These are phyloP conservation scores for Neurospora sp. DNA, from an alignment of 495 filamentous ascomycete species.

Conservation along the genomic window DNA sequence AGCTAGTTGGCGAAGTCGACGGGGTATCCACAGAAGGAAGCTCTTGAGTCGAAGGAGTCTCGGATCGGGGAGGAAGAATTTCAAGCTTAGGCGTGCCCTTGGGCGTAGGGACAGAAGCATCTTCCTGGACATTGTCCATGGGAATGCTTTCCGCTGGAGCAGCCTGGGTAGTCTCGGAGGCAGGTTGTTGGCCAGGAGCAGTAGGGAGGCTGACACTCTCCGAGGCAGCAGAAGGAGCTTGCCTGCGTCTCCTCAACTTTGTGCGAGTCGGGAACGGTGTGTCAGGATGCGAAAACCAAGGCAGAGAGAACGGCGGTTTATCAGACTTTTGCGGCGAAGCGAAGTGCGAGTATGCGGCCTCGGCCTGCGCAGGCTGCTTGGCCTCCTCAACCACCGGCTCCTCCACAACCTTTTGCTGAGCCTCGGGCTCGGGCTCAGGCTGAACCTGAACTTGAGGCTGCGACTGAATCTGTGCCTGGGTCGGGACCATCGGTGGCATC, in stretches of 20 bases:
- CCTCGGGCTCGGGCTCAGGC: background rate
- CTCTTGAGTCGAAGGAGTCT: slow-evolving; percentile 58
- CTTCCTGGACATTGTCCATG: background rate
- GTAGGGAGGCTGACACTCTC: slow-evolving; percentile 3
- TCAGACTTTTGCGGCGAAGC: slow-evolving; percentile 35
- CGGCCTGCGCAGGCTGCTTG: background rate
- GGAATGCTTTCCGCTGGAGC: background rate
- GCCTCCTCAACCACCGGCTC: background rate
- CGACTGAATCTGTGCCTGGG: slow-evolving; percentile 1
- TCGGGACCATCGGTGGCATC: background rate
- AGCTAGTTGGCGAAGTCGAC: slow-evolving; percentile 59
- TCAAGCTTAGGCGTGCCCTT: slow-evolving; percentile 12
- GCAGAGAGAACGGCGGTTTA: slow-evolving; percentile 55
- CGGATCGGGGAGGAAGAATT: slow-evolving; percentile 32
- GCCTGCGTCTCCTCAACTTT: slow-evolving; percentile 27
- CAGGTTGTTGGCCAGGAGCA: background rate
- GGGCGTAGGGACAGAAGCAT: slow-evolving; percentile 21
- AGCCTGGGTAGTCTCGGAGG: background rate
- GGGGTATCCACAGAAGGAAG: slow-evolving; percentile 55
- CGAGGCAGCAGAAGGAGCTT: slow-evolving; percentile 5
- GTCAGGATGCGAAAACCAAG: slow-evolving; percentile 71
- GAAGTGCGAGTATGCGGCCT: slow-evolving; percentile 3
- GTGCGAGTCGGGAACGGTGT: slow-evolving; percentile 50
- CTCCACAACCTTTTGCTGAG: slow-evolving; percentile 6
- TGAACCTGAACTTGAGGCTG: slow-evolving; percentile 4